Evolutionary conservation across 2,329 filamentous ascomycete species (phyloP).

Genomic region (Parastagonospora avenae): DNA sequence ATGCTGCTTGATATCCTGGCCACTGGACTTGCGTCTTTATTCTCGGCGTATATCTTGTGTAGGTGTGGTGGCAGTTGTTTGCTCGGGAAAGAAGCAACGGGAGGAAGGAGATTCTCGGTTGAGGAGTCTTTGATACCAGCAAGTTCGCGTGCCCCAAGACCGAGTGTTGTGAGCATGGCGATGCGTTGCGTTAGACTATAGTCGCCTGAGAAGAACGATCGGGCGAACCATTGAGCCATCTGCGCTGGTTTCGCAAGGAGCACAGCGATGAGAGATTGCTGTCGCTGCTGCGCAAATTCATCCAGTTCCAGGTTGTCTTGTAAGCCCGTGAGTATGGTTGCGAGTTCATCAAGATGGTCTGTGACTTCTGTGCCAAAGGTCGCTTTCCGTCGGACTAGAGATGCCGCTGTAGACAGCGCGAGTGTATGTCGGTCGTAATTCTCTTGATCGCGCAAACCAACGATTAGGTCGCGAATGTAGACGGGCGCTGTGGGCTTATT

Average conservation of each 20-base stretch:
- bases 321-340: slow-evolving; percentile 74
- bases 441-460: slow-evolving; percentile 78
- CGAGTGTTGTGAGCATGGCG: slow-evolving; percentile 79
- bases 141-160: slow-evolving; percentile 81
- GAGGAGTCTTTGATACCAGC: slow-evolving; percentile 71
- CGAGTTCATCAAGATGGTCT: slow-evolving; percentile 82
- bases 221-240: slow-evolving; percentile 84
- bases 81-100: slow-evolving; percentile 69
- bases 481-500: slow-evolving; percentile 85
- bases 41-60: slow-evolving; percentile 69
- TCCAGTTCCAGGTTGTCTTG: slow-evolving; percentile 81
- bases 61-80: slow-evolving; percentile 77
- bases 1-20: slow-evolving; percentile 71
- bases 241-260: slow-evolving; percentile 74
- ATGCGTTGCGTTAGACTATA: slow-evolving; percentile 86
- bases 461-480: slow-evolving; percentile 84
- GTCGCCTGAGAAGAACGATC: slow-evolving; percentile 88
- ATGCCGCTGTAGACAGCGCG: slow-evolving; percentile 75
- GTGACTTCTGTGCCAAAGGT: slow-evolving; percentile 86
- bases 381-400: slow-evolving; percentile 84
- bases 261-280: slow-evolving; percentile 82
- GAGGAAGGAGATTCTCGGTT: slow-evolving; percentile 51
- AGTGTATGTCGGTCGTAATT: slow-evolving; percentile 84
- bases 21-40: slow-evolving; percentile 60
- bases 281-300: slow-evolving; percentile 73